Evolutionary conservation across 1,284 basidiomycete genomes (phyloP).

Genomic region (Psilocybe mexicana): DNA sequence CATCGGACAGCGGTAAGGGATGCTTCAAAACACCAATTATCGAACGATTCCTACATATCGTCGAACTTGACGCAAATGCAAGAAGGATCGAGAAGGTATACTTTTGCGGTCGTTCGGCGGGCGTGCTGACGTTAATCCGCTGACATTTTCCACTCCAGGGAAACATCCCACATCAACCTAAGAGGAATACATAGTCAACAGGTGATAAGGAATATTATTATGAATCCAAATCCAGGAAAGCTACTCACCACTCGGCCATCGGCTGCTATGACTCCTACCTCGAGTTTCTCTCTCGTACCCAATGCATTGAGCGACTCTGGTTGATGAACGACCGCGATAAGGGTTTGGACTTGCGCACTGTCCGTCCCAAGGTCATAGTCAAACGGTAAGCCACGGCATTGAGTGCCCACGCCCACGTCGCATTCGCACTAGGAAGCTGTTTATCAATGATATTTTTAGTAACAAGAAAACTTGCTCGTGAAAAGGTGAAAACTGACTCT

Average conservation of each 20-base stretch:
- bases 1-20: constrained; percentile 1
- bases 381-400: constrained; percentile 51
- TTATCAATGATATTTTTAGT: constrained; percentile 3
- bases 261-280: constrained; percentile 35
- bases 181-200: not conserved
- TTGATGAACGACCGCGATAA: constrained; percentile 34
- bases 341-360: constrained; percentile 44
- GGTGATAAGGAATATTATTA: not conserved
- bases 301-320: constrained; percentile 48
- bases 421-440: constrained; percentile 36
- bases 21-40: not conserved
- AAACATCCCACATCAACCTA: not conserved
- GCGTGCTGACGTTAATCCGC: not conserved
- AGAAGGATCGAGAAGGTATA: not conserved
- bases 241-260: not conserved
- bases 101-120: not conserved
- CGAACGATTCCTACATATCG: not conserved
- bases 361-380: constrained; percentile 55
- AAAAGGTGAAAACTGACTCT: constrained; percentile 45
- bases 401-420: constrained; percentile 48
- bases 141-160: constrained; percentile 1
- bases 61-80: not conserved
- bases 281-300: constrained; percentile 39
- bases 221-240: not conserved
- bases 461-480: not conserved